phyloP scores from a whole-genome alignment of 2,329 filamentous ascomycete genomes.

The Periconia sp. region DNA sequence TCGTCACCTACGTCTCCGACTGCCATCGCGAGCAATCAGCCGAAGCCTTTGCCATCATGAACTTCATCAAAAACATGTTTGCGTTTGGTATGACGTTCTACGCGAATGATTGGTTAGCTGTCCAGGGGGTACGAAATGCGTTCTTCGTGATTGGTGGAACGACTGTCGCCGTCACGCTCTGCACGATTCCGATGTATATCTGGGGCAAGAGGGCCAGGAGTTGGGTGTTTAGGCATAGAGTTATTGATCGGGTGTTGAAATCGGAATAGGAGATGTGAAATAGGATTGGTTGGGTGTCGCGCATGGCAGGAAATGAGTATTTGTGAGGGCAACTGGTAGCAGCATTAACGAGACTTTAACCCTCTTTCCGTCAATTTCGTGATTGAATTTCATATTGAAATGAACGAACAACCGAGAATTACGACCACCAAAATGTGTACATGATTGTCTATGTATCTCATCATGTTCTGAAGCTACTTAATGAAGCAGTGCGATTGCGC shows the following conservation, averaged over 20 bases:
- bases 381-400: too few species aligned
- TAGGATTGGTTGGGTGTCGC: neutral
- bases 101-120: conserved; percentile 22
- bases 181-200: conserved; percentile 29
- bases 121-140: conserved; percentile 19
- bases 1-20: conserved; percentile 26
- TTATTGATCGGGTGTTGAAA: conserved; percentile 22
- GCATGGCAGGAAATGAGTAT: neutral
- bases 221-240: conserved; percentile 35
- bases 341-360: too few species aligned
- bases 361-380: too few species aligned
- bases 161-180: conserved; percentile 21
- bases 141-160: conserved; percentile 26
- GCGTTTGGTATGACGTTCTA: conserved; percentile 27
- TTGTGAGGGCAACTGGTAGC: neutral
- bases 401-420: too few species aligned
- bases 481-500: too few species aligned
- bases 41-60: conserved; percentile 30
- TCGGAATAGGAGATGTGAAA: neutral
- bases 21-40: conserved; percentile 26
- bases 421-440: too few species aligned
- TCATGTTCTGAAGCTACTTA: too few species aligned
- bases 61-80: conserved; percentile 30
- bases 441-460: too few species aligned
- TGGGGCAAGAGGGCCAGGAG: conserved; percentile 25